Evolutionary conservation across 768 basidiomycete species (phyloP), one percentile per base, ranked within the genome.

Genomic region (Tylopilus rubrobrunneus): DNA sequence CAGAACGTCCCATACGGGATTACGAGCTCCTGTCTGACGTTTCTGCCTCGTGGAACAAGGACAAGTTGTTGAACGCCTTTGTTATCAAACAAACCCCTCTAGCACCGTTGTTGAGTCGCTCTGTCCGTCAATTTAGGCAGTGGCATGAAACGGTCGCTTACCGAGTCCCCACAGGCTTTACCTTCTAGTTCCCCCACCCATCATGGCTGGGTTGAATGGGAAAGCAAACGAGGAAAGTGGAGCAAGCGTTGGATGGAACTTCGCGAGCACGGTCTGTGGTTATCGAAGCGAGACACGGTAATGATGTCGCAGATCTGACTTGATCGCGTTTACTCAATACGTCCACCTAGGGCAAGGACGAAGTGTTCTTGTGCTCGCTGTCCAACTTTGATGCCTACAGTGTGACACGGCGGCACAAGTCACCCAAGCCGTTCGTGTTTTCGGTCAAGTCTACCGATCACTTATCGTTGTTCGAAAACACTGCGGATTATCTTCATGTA

Each of bases 141-240:
- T 58, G 31, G n/a, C 73, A 73, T 71, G 15, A 17, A 71, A 48
- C 73, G 74, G 17, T 77, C 74, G 19, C 70, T 78, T n/a, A 76
- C 72, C 27, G 15, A 56, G 71, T 78, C 25, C 4, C 39, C 75
- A 19, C 59, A 81, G 78, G 74, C 74, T 25, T 69, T 84, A 43
- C 84, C 83, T 12, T 66, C 72, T 5, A 70, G 69, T 53, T 73
- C 75, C 23, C 76, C 78, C 47, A 67, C 60, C 4, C 62, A 73
- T 56, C 73, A 78, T 39, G 78, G 87, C 7, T 93, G 85, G 63
- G 83, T 98, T 25, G 90, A 98, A 67, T 89, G 85, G 81, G 92
- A 96, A 74, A 77, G 76, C 43, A 98, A 96, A 73, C 83, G 87
- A 55, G 93, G 93, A 34, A 97, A 97, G 71, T 99, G 96, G 97